Percentiles rank a stretch among this genome's conserved stretches.
phyloP scores from a whole-genome alignment of 2,329 filamentous ascomycete species.

The Ceratocystis variospora region DNA sequence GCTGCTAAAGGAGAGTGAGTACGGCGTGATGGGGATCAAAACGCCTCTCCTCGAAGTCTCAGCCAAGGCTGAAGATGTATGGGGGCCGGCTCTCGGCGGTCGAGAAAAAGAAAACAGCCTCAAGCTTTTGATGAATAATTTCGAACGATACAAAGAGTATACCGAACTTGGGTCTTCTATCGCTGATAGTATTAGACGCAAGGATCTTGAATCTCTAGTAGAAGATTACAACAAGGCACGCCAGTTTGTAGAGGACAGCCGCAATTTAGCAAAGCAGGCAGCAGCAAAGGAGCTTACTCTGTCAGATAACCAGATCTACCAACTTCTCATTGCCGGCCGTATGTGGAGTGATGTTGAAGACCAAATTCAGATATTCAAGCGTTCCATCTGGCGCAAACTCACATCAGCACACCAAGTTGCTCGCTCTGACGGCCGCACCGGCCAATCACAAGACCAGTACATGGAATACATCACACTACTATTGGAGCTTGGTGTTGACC shows the following conservation, averaged over 20 bases:
- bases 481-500: constrained; percentile 84
- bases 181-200: constrained; percentile 73
- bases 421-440: constrained; percentile 35
- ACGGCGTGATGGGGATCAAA: constrained; percentile 78
- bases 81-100: constrained; percentile 85
- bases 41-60: constrained; percentile 75
- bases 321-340: constrained; percentile 72
- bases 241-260: constrained; percentile 65
- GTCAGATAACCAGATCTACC: constrained; percentile 67
- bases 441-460: constrained; percentile 61
- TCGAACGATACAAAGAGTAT: constrained; percentile 68
- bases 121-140: constrained; percentile 58
- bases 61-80: constrained; percentile 90
- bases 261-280: constrained; percentile 47
- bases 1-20: constrained; percentile 81
- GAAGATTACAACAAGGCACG: constrained; percentile 79
- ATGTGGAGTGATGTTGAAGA: constrained; percentile 93
- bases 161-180: constrained; percentile 69
- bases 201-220: constrained; percentile 76
- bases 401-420: constrained; percentile 50
- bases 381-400: constrained; percentile 74
- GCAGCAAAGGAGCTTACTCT: constrained; percentile 38
- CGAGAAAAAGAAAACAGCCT: constrained; percentile 81
- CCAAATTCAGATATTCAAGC: constrained; percentile 75
- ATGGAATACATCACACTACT: constrained; percentile 83